Conservation (phyloP, 352 stramenopile genomes). For the Globisporangium apiculatum region DNA sequence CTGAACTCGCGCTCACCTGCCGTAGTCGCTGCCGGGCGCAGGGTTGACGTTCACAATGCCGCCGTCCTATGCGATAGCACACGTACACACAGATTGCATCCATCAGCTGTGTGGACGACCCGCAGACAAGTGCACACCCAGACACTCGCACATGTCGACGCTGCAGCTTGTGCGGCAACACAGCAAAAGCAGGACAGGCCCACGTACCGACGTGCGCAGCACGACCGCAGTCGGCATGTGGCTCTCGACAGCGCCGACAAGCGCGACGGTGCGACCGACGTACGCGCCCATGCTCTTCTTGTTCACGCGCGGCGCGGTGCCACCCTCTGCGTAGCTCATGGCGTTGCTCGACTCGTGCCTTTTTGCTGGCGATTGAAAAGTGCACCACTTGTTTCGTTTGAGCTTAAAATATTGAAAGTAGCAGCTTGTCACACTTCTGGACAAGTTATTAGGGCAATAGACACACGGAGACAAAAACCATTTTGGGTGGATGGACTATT, state of each 20-base stretch:
- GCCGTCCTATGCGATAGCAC: constrained; percentile 40
- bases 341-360: background rate
- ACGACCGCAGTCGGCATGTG: constrained; percentile 64
- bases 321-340: constrained; percentile 56
- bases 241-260: constrained; percentile 71
- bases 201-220: constrained; percentile 62
- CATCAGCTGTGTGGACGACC: background rate
- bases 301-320: constrained; percentile 78
- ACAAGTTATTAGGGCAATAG: no score
- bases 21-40: constrained; percentile 69
- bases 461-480: no score
- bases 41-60: constrained; percentile 68
- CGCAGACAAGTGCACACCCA: no score
- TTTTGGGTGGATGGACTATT: no score
- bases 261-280: constrained; percentile 59
- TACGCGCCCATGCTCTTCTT: constrained; percentile 63
- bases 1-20: constrained; percentile 23
- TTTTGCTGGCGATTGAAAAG: no score
- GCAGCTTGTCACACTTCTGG: no score
- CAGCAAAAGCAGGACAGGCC: background rate
- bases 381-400: no score
- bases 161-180: background rate
- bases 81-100: background rate
- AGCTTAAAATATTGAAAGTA: no score
- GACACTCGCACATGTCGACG: background rate